Percentiles rank a stretch among this genome's conserved stretches.
Conservation (phyloP, 768 basidiomycete species). For the Chalciporus chontae region DNA sequence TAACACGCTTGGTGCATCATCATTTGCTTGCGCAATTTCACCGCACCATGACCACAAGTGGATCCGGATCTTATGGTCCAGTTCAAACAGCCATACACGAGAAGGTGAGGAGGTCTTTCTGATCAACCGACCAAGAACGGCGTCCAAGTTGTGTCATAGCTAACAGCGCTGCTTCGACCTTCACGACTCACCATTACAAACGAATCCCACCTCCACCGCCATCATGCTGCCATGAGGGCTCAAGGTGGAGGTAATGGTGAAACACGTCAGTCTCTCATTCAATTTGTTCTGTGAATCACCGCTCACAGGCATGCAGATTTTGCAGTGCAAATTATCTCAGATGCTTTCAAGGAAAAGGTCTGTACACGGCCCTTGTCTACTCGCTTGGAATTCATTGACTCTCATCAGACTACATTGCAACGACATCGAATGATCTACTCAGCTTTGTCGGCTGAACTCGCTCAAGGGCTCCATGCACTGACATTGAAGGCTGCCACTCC, state of each 20-base stretch:
- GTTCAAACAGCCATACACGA: constrained; percentile 58
- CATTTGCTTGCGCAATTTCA: constrained; percentile 18
- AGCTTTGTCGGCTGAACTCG: constrained; percentile 66
- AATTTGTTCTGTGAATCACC: constrained; percentile 10
- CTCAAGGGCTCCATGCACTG: constrained; percentile 71
- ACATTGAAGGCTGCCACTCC: constrained; percentile 72
- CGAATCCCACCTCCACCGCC: constrained; percentile 82
- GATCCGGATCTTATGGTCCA: constrained; percentile 38
- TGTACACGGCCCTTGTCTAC: constrained; percentile 11
- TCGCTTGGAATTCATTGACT: constrained; percentile 12
- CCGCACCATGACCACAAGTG: constrained; percentile 26
- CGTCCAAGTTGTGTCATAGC: constrained; percentile 39
- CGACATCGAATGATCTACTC: constrained; percentile 79
- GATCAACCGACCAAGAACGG: constrained; percentile 22
- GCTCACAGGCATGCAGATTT: constrained; percentile 56
- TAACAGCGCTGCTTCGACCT: constrained; percentile 60
- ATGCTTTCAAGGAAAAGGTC: constrained; percentile 73
- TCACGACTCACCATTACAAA: constrained; percentile 65
- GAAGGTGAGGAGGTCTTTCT: constrained; percentile 41
- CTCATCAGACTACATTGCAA: constrained; percentile 63
- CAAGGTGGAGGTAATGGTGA: constrained; percentile 66
- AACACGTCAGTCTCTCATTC: constrained; percentile 61
- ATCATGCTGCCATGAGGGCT: constrained; percentile 79
- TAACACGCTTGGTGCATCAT: constrained; percentile 19
- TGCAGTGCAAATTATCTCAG: constrained; percentile 68